Base-by-base conservation (phyloP, 768 basidiomycete species). In the Crepidotus variabilis region DNA sequence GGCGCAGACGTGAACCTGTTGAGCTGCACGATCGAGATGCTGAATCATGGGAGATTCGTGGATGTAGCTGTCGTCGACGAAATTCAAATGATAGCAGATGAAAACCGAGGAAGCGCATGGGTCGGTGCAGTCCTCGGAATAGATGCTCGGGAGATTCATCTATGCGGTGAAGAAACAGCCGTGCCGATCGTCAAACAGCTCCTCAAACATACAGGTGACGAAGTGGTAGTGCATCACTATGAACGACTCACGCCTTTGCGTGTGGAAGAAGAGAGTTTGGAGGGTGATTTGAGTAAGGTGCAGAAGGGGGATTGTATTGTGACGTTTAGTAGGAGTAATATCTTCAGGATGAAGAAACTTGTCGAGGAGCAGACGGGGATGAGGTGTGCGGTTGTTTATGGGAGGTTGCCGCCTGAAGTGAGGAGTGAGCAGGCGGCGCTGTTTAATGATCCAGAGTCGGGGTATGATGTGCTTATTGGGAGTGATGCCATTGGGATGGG, bases 401-500 rank as follows among this genome's bases (percentile, higher is more conserved):
- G 96, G 0, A 85, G 84, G 20, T 74, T 98, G 24, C 96, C 96
- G 0, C 95, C 96, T 0, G 95, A 98, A 69, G 84, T 93, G 52
- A 78, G 94, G 33, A 92, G 87, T 57, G 90, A 94, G 65, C 96
- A 98, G 68, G 97, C 97, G 1, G 83, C 84, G 9, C 78, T 93
- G 33, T 98, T 98, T 79, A 98, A 99, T 64, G 83, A 92, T 57
- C 84, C 84, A 0, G 66, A 82, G 43, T 91, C 87, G n/a, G 87
- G 84, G 1, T 91, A 90, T 64, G 90, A 96, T 62, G 87, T 98
- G 1, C 78, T 99, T 43, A 84, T 98, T 16, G 96, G 92, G 1
- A 94, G 91, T 63, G 97, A 99, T 65, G 94, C 94, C 0, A 87
- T 98, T 50, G 94, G 97, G 1, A 95, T 99, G 94, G 97, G 97